Conservation (phyloP, 371 early-diverging fungal genomes). For the Mucor piriformis region DNA sequence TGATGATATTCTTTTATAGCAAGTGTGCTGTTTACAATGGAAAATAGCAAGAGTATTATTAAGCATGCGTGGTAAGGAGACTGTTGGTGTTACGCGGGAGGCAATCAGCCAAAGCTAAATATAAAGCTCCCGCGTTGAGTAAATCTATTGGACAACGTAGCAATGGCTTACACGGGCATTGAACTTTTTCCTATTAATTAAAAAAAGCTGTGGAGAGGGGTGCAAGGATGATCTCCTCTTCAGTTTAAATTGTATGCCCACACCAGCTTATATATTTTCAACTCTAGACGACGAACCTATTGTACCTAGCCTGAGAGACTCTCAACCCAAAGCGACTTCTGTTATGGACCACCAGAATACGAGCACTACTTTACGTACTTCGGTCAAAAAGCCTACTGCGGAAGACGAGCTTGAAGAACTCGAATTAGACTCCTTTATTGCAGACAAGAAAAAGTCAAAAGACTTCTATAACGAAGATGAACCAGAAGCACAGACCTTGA, state of each 20-base stretch:
- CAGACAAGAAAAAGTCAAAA: slow-evolving; percentile 1
- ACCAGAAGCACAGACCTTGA: slow-evolving; percentile 22
- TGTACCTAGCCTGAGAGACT: slow-evolving; percentile 21
- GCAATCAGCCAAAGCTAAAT: too few species aligned
- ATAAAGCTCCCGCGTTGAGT: too few species aligned
- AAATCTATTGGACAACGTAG: too few species aligned
- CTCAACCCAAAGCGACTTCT: slow-evolving; percentile 5
- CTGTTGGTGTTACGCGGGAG: too few species aligned
- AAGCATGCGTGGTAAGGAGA: too few species aligned
- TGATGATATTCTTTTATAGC: too few species aligned
- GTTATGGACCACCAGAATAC: slow-evolving; percentile 43
- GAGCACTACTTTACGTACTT: slow-evolving; percentile 30
- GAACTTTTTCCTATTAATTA: not conserved
- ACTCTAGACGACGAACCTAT: slow-evolving; percentile 45
- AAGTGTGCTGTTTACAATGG: too few species aligned
- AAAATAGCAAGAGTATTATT: too few species aligned
- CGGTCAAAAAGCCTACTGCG: slow-evolving; percentile 27
- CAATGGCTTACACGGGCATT: too few species aligned
- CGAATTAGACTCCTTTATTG: slow-evolving; percentile 28
- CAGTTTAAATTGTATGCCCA: slow-evolving; percentile 6
- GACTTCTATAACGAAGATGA: not conserved
- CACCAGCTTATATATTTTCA: slow-evolving; percentile 42
- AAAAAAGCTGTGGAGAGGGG: slow-evolving; percentile 6
- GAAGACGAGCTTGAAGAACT: slow-evolving; percentile 44
- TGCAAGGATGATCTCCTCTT: not conserved